Evolutionary conservation across 768 basidiomycete genomes (phyloP).

Genomic region (Suillus bovinus): DNA sequence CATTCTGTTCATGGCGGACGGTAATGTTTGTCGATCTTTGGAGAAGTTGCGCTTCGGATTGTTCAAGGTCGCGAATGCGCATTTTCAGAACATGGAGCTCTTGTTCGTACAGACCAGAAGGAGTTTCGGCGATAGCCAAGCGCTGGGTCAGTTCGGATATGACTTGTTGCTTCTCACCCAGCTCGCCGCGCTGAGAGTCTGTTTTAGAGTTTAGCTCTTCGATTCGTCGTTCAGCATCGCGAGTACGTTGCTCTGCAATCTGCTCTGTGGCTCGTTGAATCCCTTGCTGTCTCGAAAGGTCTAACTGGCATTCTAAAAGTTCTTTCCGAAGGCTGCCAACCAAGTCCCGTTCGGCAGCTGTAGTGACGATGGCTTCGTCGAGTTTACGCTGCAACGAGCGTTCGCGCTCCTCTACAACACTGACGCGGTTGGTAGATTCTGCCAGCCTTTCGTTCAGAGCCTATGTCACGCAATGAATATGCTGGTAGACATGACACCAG

Average conservation of each 20-base stretch:
- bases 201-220: conserved; percentile 21
- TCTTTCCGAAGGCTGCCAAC: conserved; percentile 10
- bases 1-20: conserved; percentile 44
- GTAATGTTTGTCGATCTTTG: conserved; percentile 29
- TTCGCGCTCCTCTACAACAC: conserved; percentile 25
- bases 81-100: conserved; percentile 24
- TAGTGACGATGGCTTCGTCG: conserved; percentile 14
- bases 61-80: conserved; percentile 30
- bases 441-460: conserved; percentile 19
- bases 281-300: conserved; percentile 29
- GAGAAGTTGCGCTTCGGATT: conserved; percentile 28
- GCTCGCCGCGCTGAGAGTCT: conserved; percentile 23
- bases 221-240: conserved; percentile 20
- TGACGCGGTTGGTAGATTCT: conserved; percentile 16
- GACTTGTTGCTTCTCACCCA: conserved; percentile 22
- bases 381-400: conserved; percentile 16
- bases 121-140: conserved; percentile 23
- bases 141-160: conserved; percentile 23
- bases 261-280: conserved; percentile 22
- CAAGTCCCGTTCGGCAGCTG: conserved; percentile 13
- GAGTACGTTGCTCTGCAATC: conserved; percentile 22
- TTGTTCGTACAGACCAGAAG: conserved; percentile 26
- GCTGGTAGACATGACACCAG: background rate
- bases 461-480: conserved; percentile 5
- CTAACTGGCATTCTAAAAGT: conserved; percentile 13